phyloP scores from a whole-genome alignment of 129 eudicot species.

The Centaurea solstitialis region DNA sequence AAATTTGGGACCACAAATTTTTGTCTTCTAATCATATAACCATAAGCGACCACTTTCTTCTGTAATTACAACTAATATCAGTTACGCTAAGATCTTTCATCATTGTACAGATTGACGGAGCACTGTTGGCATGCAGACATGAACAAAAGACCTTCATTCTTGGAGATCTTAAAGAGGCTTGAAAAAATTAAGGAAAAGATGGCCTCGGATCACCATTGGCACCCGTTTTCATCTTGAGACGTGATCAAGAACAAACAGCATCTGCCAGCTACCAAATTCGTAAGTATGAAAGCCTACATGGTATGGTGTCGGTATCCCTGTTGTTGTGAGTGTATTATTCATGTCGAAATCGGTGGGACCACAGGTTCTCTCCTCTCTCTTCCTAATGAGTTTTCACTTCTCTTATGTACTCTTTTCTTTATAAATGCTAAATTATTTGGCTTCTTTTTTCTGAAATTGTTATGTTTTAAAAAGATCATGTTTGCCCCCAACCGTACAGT shows the following conservation, averaged over 20 bases:
- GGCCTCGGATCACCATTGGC: constrained; percentile 74
- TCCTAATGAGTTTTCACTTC: neutral
- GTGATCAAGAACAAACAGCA: constrained; percentile 17
- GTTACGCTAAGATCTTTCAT: constrained; percentile 16
- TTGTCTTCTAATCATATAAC: neutral
- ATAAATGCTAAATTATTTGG: constrained; percentile 17
- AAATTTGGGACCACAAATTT: too few species aligned
- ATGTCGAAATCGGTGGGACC: neutral
- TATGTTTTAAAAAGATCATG: too few species aligned
- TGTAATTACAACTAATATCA: neutral
- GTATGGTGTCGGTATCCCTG: constrained; percentile 5
- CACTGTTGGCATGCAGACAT: constrained; percentile 86
- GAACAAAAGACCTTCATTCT: constrained; percentile 82
- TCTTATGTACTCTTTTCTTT: neutral
- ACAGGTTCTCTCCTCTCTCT: neutral
- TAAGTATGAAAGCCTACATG: neutral
- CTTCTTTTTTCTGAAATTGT: neutral
- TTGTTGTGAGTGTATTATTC: constrained; percentile 24
- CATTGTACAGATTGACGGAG: constrained; percentile 54
- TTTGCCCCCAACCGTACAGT: too few species aligned
- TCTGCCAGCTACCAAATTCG: constrained; percentile 5
- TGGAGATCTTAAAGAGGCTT: constrained; percentile 80
- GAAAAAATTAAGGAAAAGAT: constrained; percentile 64
- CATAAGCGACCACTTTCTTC: neutral
- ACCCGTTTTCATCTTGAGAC: constrained; percentile 49